Conservation (phyloP, 257 asterid genomes). For the Nicotiana knightiana region DNA sequence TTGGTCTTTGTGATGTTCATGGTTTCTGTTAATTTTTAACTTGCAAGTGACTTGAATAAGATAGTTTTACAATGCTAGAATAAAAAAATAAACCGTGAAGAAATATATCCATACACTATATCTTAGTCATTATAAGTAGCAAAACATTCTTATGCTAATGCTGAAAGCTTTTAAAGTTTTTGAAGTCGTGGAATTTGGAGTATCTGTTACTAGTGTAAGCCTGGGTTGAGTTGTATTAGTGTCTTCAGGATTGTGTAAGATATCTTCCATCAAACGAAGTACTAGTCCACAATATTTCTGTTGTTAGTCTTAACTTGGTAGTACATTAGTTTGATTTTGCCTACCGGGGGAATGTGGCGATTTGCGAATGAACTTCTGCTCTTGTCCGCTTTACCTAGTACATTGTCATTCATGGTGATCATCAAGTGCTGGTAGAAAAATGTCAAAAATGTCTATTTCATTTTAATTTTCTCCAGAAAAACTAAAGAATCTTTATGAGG, state of each 20-base stretch:
- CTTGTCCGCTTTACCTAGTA: too few relatives aligned
- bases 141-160: background rate
- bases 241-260: background rate
- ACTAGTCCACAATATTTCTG: slow-evolving; percentile 2
- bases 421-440: slow-evolving; percentile 4
- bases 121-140: background rate
- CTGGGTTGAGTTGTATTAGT: background rate
- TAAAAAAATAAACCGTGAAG: background rate
- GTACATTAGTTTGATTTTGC: background rate
- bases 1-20: background rate
- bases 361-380: background rate
- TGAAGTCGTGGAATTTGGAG: background rate
- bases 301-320: background rate
- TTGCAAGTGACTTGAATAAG: background rate
- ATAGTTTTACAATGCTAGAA: background rate
- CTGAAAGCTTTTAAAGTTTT: background rate
- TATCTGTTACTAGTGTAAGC: background rate
- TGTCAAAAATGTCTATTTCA: background rate
- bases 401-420: background rate
- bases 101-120: background rate
- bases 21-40: background rate
- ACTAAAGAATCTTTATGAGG: background rate
- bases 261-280: background rate
- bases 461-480: background rate
- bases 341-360: background rate